Percentiles rank a stretch among this genome's conserved stretches.
phyloP scores from a whole-genome alignment of 768 basidiomycete genomes.

The Lepiota venenata region DNA sequence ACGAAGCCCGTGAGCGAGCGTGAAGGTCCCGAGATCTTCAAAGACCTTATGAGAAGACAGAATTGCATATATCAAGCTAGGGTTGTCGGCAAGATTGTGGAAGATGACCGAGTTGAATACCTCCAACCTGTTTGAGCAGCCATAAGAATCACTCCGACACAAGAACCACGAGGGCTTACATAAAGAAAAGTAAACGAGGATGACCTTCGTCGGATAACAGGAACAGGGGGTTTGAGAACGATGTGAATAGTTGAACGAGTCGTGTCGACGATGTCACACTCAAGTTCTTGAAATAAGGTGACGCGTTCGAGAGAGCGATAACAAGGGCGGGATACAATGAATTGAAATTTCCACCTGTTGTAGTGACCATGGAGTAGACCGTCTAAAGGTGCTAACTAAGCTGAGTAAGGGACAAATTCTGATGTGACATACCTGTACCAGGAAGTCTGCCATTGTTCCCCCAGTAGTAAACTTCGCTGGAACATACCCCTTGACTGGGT shows the following conservation, averaged over 20 bases:
- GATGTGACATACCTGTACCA: slow-evolving; percentile 66
- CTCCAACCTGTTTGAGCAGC: slow-evolving; percentile 60
- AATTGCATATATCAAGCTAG: slow-evolving; percentile 84
- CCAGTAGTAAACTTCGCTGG: slow-evolving; percentile 74
- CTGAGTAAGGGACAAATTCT: background rate
- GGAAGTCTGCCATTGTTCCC: slow-evolving; percentile 80
- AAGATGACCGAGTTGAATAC: slow-evolving; percentile 85
- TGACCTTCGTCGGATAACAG: slow-evolving; percentile 93
- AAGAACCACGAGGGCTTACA: slow-evolving; percentile 43
- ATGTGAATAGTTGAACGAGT: slow-evolving; percentile 84
- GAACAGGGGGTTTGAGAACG: slow-evolving; percentile 88
- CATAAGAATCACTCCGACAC: background rate
- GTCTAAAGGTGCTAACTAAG: slow-evolving; percentile 45
- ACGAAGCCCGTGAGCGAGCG: slow-evolving; percentile 76
- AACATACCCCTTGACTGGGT: slow-evolving; percentile 58
- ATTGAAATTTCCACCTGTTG: slow-evolving; percentile 76
- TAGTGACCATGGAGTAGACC: slow-evolving; percentile 86
- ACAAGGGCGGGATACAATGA: slow-evolving; percentile 91
- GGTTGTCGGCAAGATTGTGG: slow-evolving; percentile 77
- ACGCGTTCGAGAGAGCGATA: slow-evolving; percentile 84
- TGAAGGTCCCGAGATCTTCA: slow-evolving; percentile 90
- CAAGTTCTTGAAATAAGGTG: slow-evolving; percentile 82
- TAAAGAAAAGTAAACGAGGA: slow-evolving; percentile 88
- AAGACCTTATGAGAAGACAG: slow-evolving; percentile 82
- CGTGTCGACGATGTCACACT: slow-evolving; percentile 79